Percentiles rank a stretch among this genome's conserved stretches.
These are phyloP conservation scores for Candida suzukii DNA, from an alignment of 805 yeast genomes.

Conservation along the genomic window DNA sequence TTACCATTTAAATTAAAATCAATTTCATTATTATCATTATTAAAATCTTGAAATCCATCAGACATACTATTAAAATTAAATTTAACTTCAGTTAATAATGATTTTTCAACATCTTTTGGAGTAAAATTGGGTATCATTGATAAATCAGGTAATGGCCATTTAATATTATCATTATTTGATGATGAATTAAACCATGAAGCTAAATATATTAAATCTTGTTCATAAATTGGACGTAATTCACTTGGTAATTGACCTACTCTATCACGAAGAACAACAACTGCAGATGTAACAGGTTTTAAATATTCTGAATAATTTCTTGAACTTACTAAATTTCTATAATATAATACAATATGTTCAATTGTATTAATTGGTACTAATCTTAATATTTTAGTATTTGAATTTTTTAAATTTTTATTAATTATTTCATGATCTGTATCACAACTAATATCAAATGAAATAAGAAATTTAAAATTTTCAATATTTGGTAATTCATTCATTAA, in stretches of 20 bases:
- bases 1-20: conserved; percentile 16
- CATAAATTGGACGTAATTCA: conserved; percentile 67
- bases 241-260: conserved; percentile 78
- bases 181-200: conserved; percentile 46
- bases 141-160: conserved; percentile 80
- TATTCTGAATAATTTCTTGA: conserved; percentile 33
- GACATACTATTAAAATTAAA: conserved; percentile 50
- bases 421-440: conserved; percentile 16
- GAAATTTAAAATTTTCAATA: conserved; percentile 13
- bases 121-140: conserved; percentile 55
- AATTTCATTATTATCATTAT: conserved; percentile 11
- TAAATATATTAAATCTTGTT: conserved; percentile 56
- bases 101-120: conserved; percentile 72
- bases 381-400: conserved; percentile 34
- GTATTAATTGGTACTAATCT: conserved; percentile 73
- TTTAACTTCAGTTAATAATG: conserved; percentile 66
- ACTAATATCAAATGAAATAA: conserved; percentile 26
- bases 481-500: conserved; percentile 8
- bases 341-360: conserved; percentile 69
- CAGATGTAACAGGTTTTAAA: conserved; percentile 67
- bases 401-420: conserved; percentile 2
- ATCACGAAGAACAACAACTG: conserved; percentile 75
- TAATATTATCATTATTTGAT: conserved; percentile 19
- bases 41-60: conserved; percentile 24
- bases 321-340: conserved; percentile 30